phyloP scores from a whole-genome alignment of 495 filamentous ascomycete genomes.

The Friedmanniomyces simplex region DNA sequence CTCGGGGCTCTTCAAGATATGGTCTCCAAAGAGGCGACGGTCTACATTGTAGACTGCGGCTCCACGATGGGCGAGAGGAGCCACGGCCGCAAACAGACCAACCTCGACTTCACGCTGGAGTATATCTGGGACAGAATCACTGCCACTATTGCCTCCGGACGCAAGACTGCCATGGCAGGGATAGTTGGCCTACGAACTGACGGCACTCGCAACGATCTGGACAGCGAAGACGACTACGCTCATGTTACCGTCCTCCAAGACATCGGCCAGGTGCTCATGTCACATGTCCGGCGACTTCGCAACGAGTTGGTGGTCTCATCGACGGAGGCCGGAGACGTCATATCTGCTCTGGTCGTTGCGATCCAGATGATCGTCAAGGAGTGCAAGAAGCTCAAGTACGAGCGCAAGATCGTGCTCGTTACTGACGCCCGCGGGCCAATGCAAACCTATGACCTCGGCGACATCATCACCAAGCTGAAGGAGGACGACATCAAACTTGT shows the following conservation, averaged over 20 bases:
- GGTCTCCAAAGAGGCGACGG: slow-evolving; percentile 88
- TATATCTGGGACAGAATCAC: slow-evolving; percentile 98
- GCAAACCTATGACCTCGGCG: slow-evolving; percentile 52
- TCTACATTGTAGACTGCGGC: slow-evolving; percentile 85
- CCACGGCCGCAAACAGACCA: slow-evolving; percentile 63
- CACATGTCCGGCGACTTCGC: slow-evolving; percentile 53
- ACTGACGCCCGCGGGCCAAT: slow-evolving; percentile 68
- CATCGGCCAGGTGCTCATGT: slow-evolving; percentile 67
- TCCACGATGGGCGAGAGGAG: slow-evolving; percentile 67
- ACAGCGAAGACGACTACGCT: slow-evolving; percentile 54
- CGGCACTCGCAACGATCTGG: slow-evolving; percentile 57
- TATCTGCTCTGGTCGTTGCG: slow-evolving; percentile 78
- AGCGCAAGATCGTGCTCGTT: slow-evolving; percentile 67
- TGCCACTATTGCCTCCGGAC: slow-evolving; percentile 65
- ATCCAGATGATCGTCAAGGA: slow-evolving; percentile 72
- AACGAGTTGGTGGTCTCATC: slow-evolving; percentile 51
- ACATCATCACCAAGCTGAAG: slow-evolving; percentile 62
- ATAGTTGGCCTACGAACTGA: slow-evolving; percentile 78
- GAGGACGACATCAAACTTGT: slow-evolving; percentile 64
- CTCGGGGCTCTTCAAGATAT: slow-evolving; percentile 37
- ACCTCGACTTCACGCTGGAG: slow-evolving; percentile 80
- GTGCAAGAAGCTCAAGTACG: slow-evolving; percentile 86
- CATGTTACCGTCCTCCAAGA: slow-evolving; percentile 66
- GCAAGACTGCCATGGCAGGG: slow-evolving; percentile 70
- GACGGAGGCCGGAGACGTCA: slow-evolving; percentile 66